Evolutionary conservation across 2,329 filamentous ascomycete genomes (phyloP), one percentile per base, ranked within the genome.

Genomic region (Epichloe sp.): DNA sequence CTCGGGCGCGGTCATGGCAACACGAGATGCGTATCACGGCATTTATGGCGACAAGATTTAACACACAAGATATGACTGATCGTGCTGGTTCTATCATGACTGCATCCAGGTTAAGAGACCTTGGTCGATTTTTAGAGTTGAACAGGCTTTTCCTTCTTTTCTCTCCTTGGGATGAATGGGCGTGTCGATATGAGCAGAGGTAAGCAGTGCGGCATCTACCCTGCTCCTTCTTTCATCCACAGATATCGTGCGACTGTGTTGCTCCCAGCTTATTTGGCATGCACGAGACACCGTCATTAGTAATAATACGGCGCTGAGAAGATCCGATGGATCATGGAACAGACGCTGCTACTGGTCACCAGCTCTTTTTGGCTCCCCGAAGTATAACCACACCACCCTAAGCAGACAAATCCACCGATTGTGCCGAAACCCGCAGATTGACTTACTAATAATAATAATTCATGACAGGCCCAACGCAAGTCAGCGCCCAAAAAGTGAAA

Each of bases 21-120:
- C 47, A 49, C 47, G 23, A 37, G 38, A 49, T 49, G 40, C 19
- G 47, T 44, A 44, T 12, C 31, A 44, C 40, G 19, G 47, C 47
- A 36, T 48, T 26, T 12, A 21, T 17, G 23, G 17, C 17, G 38
- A 23, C 26, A 49, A 38, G 23, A 26, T 26, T 49, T 44, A 17
- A 19, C 19, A 14, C 37, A 5, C 47, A 26, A 11, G 40, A 49
- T 26, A 21, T 42, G 12, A 48, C 21, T 42, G 3, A 31, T 10
- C 31, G 19, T 41, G 15, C 41, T 43, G 41, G 7, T 43, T 5
- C 2, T 15, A 38, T 47, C 19, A 17, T 21, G 14, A 11, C 14
- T 26, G 35, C 21, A 26, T 47, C 45, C 14, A 36, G 36, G 15
- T 31, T 11, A 17, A 31, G 45, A 26, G 21, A 11, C 23, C 23